A percentile compares a stretch with the other conserved stretches of the same genome.
These are phyloP conservation scores for Leersia perrieri DNA, from an alignment of 176 grass and related monocot genomes.

Conservation along the genomic window DNA sequence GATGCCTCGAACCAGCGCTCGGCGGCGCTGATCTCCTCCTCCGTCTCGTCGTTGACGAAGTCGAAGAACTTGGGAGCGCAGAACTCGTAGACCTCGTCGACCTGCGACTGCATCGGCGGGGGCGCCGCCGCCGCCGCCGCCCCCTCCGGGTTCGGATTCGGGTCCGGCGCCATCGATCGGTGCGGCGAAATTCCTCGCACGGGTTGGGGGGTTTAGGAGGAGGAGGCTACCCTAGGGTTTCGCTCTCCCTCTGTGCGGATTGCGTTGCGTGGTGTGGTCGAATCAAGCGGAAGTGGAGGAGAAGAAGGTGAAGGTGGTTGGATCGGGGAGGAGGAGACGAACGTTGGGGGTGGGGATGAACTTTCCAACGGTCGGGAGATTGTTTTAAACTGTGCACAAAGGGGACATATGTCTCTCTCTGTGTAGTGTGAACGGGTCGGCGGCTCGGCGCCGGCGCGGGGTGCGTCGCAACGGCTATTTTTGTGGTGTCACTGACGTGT, in stretches of 20 bases:
- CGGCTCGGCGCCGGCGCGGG: background rate
- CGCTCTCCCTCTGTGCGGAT: background rate
- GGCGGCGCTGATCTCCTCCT: slow-evolving; percentile 50
- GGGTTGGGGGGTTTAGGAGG: no score
- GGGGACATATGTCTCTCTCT: background rate
- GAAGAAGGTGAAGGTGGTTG: background rate
- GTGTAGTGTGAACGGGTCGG: background rate
- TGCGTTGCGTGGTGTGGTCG: background rate
- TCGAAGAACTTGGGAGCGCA: slow-evolving; percentile 84
- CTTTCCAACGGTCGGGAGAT: slow-evolving; percentile 71
- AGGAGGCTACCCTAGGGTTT: no score
- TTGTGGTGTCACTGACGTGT: background rate
- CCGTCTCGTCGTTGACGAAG: slow-evolving; percentile 65
- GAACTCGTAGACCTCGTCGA: slow-evolving; percentile 86
- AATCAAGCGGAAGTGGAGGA: background rate
- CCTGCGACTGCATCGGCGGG: slow-evolving; percentile 32
- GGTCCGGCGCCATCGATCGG: slow-evolving; percentile 40
- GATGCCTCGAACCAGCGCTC: slow-evolving; percentile 81
- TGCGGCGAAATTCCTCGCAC: background rate
- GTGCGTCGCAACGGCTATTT: slow-evolving; percentile 40
- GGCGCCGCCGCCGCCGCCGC: slow-evolving; percentile 17
- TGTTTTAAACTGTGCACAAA: slow-evolving; percentile 40
- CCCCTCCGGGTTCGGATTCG: background rate
- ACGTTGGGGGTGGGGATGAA: slow-evolving; percentile 13
- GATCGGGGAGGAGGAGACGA: slow-evolving; percentile 23